phyloP scores from a whole-genome alignment of 108 stramenopile species.

The Cyclotella distinguenda region DNA sequence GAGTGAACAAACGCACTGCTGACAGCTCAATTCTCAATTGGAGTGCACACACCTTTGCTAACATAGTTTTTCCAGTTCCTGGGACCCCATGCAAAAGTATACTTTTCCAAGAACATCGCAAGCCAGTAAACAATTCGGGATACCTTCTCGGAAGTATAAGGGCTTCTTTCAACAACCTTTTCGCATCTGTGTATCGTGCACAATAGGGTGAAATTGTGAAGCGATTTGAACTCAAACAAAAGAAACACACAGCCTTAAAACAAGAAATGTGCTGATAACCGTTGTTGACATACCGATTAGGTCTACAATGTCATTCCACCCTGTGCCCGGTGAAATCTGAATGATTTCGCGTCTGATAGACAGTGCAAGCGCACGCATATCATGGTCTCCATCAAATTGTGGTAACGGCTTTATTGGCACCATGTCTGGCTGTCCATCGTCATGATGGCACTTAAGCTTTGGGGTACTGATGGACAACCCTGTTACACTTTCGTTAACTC shows the following conservation, averaged over 20 bases:
- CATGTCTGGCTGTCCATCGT: not conserved
- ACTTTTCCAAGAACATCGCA: conserved; percentile 71
- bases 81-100: conserved; percentile 76
- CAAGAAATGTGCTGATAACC: not conserved
- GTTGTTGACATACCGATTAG: conserved; percentile 16
- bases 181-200: conserved; percentile 30
- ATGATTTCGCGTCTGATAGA: conserved; percentile 59
- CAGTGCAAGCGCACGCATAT: conserved; percentile 48
- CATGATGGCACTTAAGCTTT: not conserved
- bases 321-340: conserved; percentile 33
- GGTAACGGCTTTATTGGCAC: conserved; percentile 46
- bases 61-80: conserved; percentile 83
- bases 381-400: conserved; percentile 56
- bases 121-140: conserved; percentile 75
- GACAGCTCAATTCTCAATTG: not conserved
- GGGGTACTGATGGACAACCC: conserved; percentile 24
- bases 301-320: conserved; percentile 58
- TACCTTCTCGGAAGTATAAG: conserved; percentile 61
- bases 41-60: conserved; percentile 53
- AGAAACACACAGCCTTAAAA: not conserved
- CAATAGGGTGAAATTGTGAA: not conserved
- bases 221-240: not conserved
- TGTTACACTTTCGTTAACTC: not conserved
- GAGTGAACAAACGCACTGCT: not conserved
- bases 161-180: conserved; percentile 63